Conservation (phyloP, 2,329 filamentous ascomycete genomes). For the Curvularia verruculosa region DNA sequence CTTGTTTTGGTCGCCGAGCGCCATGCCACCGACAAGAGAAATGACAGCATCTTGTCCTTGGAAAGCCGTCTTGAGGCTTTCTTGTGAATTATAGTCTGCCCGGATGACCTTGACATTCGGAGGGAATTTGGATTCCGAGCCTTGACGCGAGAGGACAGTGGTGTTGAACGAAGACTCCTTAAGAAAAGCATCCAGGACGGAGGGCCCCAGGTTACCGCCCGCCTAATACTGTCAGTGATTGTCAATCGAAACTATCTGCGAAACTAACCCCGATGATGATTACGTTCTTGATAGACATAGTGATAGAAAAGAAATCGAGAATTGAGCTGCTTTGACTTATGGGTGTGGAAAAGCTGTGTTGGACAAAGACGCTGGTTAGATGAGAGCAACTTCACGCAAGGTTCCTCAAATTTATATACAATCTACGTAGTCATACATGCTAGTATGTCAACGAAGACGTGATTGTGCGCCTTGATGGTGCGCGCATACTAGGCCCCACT, state of each 20-base stretch:
- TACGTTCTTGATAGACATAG: conserved; percentile 52
- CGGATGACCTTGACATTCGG: conserved; percentile 52
- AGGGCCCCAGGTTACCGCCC: conserved; percentile 52
- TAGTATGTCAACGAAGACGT: conserved; percentile 9
- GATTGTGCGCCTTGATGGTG: conserved; percentile 11
- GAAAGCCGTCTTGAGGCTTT: conserved; percentile 59
- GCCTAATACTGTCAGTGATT: conserved; percentile 32
- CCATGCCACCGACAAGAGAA: conserved; percentile 52
- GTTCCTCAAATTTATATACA: conserved; percentile 15
- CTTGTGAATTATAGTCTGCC: conserved; percentile 56
- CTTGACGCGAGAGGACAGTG: conserved; percentile 61
- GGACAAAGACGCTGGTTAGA: background rate
- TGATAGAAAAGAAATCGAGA: conserved; percentile 1
- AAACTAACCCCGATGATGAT: conserved; percentile 51
- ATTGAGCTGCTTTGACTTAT: background rate
- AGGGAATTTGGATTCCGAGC: conserved; percentile 51
- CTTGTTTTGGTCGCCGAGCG: conserved; percentile 54
- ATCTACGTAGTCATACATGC: background rate
- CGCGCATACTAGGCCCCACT: conserved; percentile 14
- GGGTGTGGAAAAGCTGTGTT: background rate
- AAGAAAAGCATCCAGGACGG: conserved; percentile 51
- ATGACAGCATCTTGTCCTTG: conserved; percentile 64
- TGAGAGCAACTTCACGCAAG: background rate
- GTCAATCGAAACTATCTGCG: background rate
- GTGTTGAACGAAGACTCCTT: conserved; percentile 57